A percentile compares a stretch with the other conserved stretches of the same genome.
phyloP scores from a whole-genome alignment of 306 rosid genomes.

The Vachellia pachyceras region DNA sequence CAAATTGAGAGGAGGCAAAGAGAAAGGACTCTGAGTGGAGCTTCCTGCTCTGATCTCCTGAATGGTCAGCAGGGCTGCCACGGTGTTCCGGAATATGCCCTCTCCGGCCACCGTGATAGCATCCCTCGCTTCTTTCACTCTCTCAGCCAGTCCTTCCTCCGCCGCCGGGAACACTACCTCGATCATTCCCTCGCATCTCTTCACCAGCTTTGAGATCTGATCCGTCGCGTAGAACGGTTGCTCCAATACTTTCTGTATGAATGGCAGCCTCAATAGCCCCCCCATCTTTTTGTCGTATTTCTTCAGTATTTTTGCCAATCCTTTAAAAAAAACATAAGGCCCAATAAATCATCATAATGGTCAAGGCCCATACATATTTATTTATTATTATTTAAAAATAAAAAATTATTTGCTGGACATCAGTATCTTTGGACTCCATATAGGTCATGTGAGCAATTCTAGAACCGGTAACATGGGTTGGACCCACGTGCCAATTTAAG shows the following conservation, averaged over 20 bases:
- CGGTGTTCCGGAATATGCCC: slow-evolving; percentile 83
- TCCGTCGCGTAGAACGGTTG: slow-evolving; percentile 90
- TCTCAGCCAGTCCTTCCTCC: slow-evolving; percentile 47
- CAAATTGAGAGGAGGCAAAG: slow-evolving; percentile 85
- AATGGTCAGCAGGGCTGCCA: slow-evolving; percentile 81
- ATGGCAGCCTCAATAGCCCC: slow-evolving; percentile 65
- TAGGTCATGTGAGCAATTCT: neutral
- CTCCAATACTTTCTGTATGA: slow-evolving; percentile 75
- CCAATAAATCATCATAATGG: neutral
- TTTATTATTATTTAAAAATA: neutral
- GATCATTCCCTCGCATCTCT: slow-evolving; percentile 75
- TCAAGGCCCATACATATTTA: neutral
- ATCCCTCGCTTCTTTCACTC: slow-evolving; percentile 47
- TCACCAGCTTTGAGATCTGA: slow-evolving; percentile 75
- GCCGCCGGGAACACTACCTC: slow-evolving; percentile 71
- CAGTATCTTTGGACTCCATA: neutral
- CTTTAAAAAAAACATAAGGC: slow-evolving; percentile 29
- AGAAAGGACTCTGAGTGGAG: slow-evolving; percentile 74
- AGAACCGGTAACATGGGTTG: too few relatives aligned
- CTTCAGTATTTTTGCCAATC: slow-evolving; percentile 88
- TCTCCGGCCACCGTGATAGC: slow-evolving; percentile 60
- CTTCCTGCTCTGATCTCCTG: slow-evolving; percentile 83
- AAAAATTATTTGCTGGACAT: neutral
- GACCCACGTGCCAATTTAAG: too few relatives aligned
- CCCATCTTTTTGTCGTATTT: slow-evolving; percentile 94